Conservation (phyloP, 1,284 basidiomycete genomes). For the Cerrena zonata region DNA sequence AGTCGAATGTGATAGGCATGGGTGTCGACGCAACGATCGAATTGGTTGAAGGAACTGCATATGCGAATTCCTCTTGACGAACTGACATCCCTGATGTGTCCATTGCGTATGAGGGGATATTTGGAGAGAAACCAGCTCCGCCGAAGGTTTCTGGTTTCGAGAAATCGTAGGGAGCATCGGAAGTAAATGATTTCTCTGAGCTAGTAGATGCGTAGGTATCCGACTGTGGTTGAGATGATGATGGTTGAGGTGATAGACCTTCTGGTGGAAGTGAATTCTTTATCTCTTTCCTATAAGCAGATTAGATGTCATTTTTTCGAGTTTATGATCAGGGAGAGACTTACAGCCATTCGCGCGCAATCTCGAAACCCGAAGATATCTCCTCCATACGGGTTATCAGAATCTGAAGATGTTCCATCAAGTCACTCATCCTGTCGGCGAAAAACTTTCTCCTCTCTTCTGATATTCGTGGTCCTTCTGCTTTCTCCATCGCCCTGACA, state of each 20-base stretch:
- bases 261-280: constrained; percentile 18
- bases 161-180: not conserved
- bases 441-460: constrained; percentile 7
- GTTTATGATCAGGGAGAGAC: constrained; percentile 6
- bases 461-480: constrained; percentile 1
- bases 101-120: not conserved
- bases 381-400: constrained; percentile 23
- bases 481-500: constrained; percentile 21
- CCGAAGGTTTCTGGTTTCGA: not conserved
- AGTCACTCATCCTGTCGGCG: constrained; percentile 6
- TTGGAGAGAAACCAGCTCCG: not conserved
- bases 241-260: constrained; percentile 3
- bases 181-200: not conserved
- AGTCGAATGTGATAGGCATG: not conserved
- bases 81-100: not conserved
- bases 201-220: not conserved
- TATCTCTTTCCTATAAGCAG: constrained; percentile 17
- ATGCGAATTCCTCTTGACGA: not conserved
- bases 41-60: not conserved
- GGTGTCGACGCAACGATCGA: not conserved
- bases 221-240: not conserved
- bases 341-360: constrained; percentile 25
- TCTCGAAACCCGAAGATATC: constrained; percentile 25
- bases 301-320: not conserved
- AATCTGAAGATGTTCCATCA: constrained; percentile 18